These are phyloP conservation scores for Leucosporidium yakuticum DNA, from an alignment of 768 basidiomycete genomes.

Conservation along the genomic window DNA sequence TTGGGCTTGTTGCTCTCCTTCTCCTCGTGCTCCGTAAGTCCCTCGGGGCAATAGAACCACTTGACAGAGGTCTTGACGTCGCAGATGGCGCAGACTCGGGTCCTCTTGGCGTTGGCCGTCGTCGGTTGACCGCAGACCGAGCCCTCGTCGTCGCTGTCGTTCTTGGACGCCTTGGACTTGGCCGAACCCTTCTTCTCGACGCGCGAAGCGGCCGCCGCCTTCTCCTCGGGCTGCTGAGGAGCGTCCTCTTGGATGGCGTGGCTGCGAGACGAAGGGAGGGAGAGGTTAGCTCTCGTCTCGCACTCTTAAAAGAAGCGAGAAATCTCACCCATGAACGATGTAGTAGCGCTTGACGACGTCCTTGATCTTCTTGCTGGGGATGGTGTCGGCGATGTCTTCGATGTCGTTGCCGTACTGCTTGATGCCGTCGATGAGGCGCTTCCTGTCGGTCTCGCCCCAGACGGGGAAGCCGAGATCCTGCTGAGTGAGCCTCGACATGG, in stretches of 20 bases:
- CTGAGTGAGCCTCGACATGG: slow-evolving; percentile 18
- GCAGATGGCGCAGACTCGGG: slow-evolving; percentile 35
- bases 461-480: slow-evolving; percentile 20
- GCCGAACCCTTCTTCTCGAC: not conserved
- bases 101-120: slow-evolving; percentile 7
- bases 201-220: slow-evolving; percentile 24
- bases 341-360: slow-evolving; percentile 38
- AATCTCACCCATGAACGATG: slow-evolving; percentile 23
- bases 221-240: slow-evolving; percentile 34
- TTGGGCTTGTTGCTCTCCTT: slow-evolving; percentile 3
- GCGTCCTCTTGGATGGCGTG: slow-evolving; percentile 34
- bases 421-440: slow-evolving; percentile 21
- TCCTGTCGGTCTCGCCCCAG: slow-evolving; percentile 33
- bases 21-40: slow-evolving; percentile 21
- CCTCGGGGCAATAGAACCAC: slow-evolving; percentile 38
- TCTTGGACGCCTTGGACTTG: slow-evolving; percentile 17
- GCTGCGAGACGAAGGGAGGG: not conserved
- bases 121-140: slow-evolving; percentile 23
- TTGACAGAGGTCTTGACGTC: slow-evolving; percentile 6
- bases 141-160: slow-evolving; percentile 25
- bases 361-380: slow-evolving; percentile 30
- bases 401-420: slow-evolving; percentile 37
- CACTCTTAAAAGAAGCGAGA: not conserved
- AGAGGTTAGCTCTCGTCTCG: not conserved
- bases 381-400: slow-evolving; percentile 21